These are phyloP conservation scores for Nidula niveotomentosa DNA, from an alignment of 1,284 basidiomycete species.

Conservation along the genomic window DNA sequence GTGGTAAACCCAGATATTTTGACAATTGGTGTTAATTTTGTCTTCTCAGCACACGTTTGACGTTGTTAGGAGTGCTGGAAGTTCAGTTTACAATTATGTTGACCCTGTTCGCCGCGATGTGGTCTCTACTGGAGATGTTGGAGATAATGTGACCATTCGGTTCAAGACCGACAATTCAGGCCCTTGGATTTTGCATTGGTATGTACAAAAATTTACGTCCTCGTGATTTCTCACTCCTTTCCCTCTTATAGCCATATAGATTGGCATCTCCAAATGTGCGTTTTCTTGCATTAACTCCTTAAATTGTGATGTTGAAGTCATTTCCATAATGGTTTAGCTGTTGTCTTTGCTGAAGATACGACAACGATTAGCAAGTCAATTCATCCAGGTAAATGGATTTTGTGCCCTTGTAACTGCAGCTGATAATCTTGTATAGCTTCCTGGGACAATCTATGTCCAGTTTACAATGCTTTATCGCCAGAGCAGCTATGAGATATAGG, in stretches of 20 bases:
- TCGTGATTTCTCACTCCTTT: neutral
- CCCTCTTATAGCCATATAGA: constrained; percentile 22
- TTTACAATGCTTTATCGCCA: no score
- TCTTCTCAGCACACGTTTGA: constrained; percentile 7
- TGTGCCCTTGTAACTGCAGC: no score
- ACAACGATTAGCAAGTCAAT: neutral
- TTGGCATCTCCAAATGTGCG: constrained; percentile 24
- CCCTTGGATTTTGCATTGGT: constrained; percentile 46
- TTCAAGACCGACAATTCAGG: constrained; percentile 45
- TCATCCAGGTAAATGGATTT: no score
- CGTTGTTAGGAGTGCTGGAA: constrained; percentile 12
- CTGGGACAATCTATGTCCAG: no score
- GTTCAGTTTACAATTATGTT: constrained; percentile 9
- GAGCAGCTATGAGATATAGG: no score
- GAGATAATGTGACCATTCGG: constrained; percentile 33
- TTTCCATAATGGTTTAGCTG: constrained; percentile 31
- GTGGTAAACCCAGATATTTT: neutral
- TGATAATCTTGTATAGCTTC: no score
- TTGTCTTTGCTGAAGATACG: constrained; percentile 38
- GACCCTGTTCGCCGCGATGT: constrained; percentile 30
- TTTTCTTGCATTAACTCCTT: neutral
- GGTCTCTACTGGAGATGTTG: constrained; percentile 23
- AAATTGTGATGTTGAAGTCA: neutral
- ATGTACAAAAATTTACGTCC: neutral
- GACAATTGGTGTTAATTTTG: neutral